A percentile compares a stretch with the other conserved stretches of the same genome.
phyloP scores from a whole-genome alignment of 441 rosid genomes.

The Pelargonium myrrhifolium region DNA sequence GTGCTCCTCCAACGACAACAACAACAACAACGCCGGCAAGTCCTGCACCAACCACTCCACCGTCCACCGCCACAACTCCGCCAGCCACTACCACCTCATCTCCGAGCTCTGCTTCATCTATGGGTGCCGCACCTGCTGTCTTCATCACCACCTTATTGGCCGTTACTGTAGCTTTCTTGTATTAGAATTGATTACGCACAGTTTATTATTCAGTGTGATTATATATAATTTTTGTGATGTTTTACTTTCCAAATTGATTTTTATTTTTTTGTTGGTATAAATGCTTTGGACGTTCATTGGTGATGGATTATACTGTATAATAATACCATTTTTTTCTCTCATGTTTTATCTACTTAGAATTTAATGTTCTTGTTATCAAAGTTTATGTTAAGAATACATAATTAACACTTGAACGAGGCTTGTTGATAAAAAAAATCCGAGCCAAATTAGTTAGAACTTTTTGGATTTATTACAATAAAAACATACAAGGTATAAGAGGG shows the following conservation, averaged over 20 bases:
- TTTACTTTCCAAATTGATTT: not conserved
- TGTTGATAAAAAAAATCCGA: too few species aligned
- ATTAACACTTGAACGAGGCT: too few species aligned
- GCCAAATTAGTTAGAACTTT: too few species aligned
- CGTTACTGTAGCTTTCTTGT: not conserved
- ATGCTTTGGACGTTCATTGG: not conserved
- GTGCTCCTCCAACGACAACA: not conserved
- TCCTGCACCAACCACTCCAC: not conserved
- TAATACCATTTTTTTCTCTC: constrained; percentile 7
- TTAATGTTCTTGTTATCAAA: too few species aligned
- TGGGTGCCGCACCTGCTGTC: not conserved
- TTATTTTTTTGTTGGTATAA: not conserved
- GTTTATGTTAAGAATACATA: too few species aligned
- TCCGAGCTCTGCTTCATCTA: not conserved
- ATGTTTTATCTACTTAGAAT: too few species aligned
- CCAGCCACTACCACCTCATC: not conserved
- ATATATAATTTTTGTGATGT: not conserved
- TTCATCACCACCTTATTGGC: not conserved
- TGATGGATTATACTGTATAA: not conserved
- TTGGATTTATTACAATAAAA: too few species aligned
- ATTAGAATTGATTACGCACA: too few species aligned
- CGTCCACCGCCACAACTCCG: not conserved
- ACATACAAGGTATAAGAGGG: too few species aligned
- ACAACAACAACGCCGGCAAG: not conserved
- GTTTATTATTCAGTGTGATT: not conserved